A percentile compares a stretch with the other conserved stretches of the same genome.
Evolutionary conservation across 192 early-diverging fungal genomes (phyloP).

Genomic region (Entomortierella parvispora): DNA sequence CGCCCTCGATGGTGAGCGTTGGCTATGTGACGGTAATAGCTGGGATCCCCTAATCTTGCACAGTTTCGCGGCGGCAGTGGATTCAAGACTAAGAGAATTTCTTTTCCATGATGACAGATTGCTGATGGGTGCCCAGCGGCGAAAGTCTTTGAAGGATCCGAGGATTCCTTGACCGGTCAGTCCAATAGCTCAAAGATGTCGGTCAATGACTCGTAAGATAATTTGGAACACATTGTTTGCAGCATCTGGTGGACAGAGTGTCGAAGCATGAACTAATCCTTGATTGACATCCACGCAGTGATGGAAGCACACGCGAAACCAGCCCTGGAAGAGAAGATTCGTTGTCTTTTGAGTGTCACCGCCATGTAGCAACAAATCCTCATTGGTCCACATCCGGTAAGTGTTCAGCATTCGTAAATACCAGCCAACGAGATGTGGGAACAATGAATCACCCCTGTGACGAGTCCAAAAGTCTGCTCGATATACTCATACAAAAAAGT

Average conservation of each 20-base stretch:
- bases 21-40: too few species aligned
- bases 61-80: too few species aligned
- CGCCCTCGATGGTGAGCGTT: too few species aligned
- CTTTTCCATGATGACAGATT: constrained; percentile 6
- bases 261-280: constrained; percentile 10
- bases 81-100: too few species aligned
- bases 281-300: constrained; percentile 1
- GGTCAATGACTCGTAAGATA: neutral
- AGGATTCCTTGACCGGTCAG: neutral
- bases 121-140: neutral
- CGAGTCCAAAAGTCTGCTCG: too few species aligned
- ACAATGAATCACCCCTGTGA: too few species aligned
- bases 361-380: neutral
- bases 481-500: too few species aligned
- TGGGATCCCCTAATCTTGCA: too few species aligned
- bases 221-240: neutral
- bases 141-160: constrained; percentile 1
- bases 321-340: neutral
- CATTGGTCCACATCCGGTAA: too few species aligned
- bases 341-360: neutral
- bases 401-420: too few species aligned
- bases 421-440: too few species aligned
- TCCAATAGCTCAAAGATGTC: constrained; percentile 5
- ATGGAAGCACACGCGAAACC: constrained; percentile 4
- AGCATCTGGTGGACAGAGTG: neutral